A percentile compares a stretch with the other conserved stretches of the same genome.
Evolutionary conservation across 202 grass and related monocot genomes (phyloP).

Genomic region (Eragrostis tef): DNA sequence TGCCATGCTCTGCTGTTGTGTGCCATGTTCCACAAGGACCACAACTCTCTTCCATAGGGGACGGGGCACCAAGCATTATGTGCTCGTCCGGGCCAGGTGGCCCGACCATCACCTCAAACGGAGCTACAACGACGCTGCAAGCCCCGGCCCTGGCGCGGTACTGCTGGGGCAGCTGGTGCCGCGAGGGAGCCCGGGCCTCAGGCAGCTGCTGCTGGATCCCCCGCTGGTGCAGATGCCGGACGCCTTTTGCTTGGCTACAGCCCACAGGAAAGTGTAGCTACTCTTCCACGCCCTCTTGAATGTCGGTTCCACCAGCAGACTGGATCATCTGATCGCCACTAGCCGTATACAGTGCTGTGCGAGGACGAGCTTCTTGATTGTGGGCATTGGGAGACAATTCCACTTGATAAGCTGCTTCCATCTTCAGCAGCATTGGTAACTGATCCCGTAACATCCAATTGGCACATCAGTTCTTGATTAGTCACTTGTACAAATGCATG

Average conservation of each 20-base stretch:
- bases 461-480: not conserved
- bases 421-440: conserved; percentile 48
- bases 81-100: conserved; percentile 45
- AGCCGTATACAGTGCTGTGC: conserved; percentile 16
- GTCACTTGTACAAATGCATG: not conserved
- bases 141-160: no score
- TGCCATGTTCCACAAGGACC: no score
- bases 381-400: conserved; percentile 15
- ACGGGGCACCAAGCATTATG: conserved; percentile 44
- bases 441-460: conserved; percentile 58
- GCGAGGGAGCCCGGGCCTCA: conserved; percentile 11
- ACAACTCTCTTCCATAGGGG: no score
- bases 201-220: conserved; percentile 46
- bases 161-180: conserved; percentile 38
- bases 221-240: conserved; percentile 46
- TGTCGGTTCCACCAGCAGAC: conserved; percentile 13
- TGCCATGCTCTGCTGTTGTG: no score
- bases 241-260: conserved; percentile 76
- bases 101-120: conserved; percentile 31
- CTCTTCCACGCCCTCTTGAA: conserved; percentile 62
- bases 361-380: conserved; percentile 26
- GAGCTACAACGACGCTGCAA: conserved; percentile 30
- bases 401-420: conserved; percentile 23
- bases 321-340: conserved; percentile 24
- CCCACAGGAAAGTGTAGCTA: conserved; percentile 80